phyloP scores from a whole-genome alignment of 805 yeast genomes.

The Saturnispora besseyi region DNA sequence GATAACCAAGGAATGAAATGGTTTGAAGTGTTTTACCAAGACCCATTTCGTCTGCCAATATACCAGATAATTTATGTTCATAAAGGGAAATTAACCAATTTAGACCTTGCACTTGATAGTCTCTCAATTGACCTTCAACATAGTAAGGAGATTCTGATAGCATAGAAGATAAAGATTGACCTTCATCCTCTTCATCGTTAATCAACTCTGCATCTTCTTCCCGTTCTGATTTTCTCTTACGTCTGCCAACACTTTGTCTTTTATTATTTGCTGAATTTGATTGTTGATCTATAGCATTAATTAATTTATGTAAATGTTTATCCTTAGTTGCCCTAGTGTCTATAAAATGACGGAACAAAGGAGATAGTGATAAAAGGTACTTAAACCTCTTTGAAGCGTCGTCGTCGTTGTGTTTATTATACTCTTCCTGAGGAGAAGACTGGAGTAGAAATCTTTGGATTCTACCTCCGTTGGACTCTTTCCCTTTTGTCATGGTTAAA shows the following conservation, averaged over 20 bases:
- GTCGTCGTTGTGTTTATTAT: constrained; percentile 37
- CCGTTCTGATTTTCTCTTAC: constrained; percentile 83
- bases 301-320: constrained; percentile 52
- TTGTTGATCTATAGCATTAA: constrained; percentile 31
- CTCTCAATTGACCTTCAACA: constrained; percentile 54
- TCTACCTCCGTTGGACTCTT: not conserved
- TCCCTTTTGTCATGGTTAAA: not conserved
- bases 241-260: constrained; percentile 16
- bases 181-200: constrained; percentile 71
- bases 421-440: constrained; percentile 49
- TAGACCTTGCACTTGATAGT: constrained; percentile 72
- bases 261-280: constrained; percentile 42
- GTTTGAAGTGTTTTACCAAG: constrained; percentile 77
- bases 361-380: constrained; percentile 74
- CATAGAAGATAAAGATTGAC: constrained; percentile 48
- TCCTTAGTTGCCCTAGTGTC: constrained; percentile 75
- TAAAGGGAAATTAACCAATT: constrained; percentile 68
- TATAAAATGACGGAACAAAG: constrained; percentile 80
- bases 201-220: constrained; percentile 93
- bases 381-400: constrained; percentile 74
- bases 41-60: constrained; percentile 83
- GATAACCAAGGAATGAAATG: constrained; percentile 63
- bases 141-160: constrained; percentile 66
- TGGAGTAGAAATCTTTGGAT: constrained; percentile 40
- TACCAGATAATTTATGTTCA: constrained; percentile 63